Evolutionary conservation across 116 monocot genomes (phyloP).

Genomic region (Cymodocea nodosa): DNA sequence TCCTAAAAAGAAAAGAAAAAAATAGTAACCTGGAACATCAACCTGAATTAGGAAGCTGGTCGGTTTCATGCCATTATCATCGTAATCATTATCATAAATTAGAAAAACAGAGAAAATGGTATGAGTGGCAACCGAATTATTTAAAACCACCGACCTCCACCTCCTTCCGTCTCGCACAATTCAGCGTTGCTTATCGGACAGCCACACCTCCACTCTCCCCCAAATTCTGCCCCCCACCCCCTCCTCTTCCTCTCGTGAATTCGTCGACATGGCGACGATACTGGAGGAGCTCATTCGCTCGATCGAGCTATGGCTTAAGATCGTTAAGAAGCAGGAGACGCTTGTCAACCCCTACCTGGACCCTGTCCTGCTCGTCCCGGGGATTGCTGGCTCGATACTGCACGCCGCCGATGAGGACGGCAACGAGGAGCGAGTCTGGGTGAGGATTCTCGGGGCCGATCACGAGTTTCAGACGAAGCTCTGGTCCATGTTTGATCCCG

Average conservation of each 20-base stretch:
- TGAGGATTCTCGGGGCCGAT: conserved; percentile 80
- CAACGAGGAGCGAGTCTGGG: conserved; percentile 84
- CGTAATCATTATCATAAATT: neutral
- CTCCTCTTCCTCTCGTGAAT: neutral
- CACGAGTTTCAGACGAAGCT: conserved; percentile 69
- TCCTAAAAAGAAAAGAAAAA: too few relatives aligned
- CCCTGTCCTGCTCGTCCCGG: conserved; percentile 83
- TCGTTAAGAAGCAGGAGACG: conserved; percentile 41
- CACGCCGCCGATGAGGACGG: conserved; percentile 66
- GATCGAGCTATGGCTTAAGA: conserved; percentile 66
- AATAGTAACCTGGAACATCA: too few relatives aligned
- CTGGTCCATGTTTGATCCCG: conserved; percentile 80
- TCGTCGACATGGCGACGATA: conserved; percentile 30
- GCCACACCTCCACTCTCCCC: neutral
- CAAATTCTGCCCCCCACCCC: neutral
- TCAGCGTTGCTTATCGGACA: neutral
- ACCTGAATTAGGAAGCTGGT: too few relatives aligned
- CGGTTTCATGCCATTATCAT: too few relatives aligned
- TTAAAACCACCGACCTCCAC: neutral
- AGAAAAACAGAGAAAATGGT: neutral
- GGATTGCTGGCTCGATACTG: conserved; percentile 77
- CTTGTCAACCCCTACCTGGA: conserved; percentile 61
- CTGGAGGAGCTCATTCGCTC: conserved; percentile 65
- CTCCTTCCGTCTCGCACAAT: neutral
- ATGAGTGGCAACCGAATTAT: neutral